Evolutionary conservation across 2,329 filamentous ascomycete genomes (phyloP).

Genomic region (Ceratocystiopsis minuta): DNA sequence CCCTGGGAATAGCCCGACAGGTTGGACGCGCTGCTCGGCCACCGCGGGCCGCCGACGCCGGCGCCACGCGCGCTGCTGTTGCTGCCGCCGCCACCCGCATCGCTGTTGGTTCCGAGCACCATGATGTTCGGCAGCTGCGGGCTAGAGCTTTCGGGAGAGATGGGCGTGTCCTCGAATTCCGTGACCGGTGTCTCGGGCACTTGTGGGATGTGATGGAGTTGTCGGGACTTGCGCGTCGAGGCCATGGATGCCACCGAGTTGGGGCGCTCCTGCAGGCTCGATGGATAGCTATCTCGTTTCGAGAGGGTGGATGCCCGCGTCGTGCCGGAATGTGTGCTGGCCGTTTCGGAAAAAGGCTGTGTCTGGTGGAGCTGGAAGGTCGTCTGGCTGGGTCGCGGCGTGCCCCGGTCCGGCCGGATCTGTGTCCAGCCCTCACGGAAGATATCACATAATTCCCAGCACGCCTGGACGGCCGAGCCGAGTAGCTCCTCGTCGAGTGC

Average conservation of each 20-base stretch:
- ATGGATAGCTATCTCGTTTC: conserved; percentile 31
- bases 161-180: conserved; percentile 79
- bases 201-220: conserved; percentile 29
- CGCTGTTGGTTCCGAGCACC: conserved; percentile 52
- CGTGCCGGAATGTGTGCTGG: conserved; percentile 15
- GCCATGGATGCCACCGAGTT: conserved; percentile 5
- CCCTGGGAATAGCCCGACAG: conserved; percentile 64
- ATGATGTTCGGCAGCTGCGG: conserved; percentile 71
- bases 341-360: conserved; percentile 14
- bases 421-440: conserved; percentile 88
- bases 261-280: conserved; percentile 23
- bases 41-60: conserved; percentile 25
- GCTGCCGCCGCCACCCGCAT: conserved; percentile 20
- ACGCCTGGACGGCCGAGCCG: conserved; percentile 75
- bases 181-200: conserved; percentile 84
- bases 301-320: conserved; percentile 29
- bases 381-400: conserved; percentile 63
- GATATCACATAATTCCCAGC: conserved; percentile 86
- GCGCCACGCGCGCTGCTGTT: background rate
- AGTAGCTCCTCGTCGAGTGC: conserved; percentile 66
- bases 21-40: conserved; percentile 67
- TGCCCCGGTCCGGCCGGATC: conserved; percentile 68
- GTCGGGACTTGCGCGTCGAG: conserved; percentile 12
- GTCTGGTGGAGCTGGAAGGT: conserved; percentile 41
- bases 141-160: conserved; percentile 62